Evolutionary conservation across 1,139 yeast species (phyloP), one percentile per base, ranked within the genome.

Genomic region (Citeromyces hawaiiensis): DNA sequence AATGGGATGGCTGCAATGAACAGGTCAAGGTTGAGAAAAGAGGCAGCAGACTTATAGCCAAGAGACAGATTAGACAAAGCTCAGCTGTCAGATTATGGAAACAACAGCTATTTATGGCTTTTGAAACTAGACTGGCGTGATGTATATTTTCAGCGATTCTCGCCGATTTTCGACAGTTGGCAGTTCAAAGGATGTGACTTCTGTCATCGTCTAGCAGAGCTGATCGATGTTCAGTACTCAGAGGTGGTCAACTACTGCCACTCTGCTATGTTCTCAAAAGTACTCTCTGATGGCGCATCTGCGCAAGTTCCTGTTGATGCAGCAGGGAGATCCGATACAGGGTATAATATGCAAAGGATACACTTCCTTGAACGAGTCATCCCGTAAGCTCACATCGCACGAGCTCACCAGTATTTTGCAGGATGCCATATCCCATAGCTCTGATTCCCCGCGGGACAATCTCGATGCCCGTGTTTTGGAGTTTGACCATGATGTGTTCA

Each of bases 391-490:
- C 18, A 70, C 83, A 4, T 66, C 88, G 3, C 79, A 77, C 45
- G 77, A 77, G 41, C 60, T 88, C 37, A 74, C 88, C 1, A 69
- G 73, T 27, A 61, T 82, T 4, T 59, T 88, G 39, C 75, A 71
- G 39, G 79, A 81, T 2, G 76, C 96, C 0, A 70, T 87, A 4
- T 63, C 71, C 11, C 64, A 66, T 17, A 78, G 94, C 0, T 75
- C 86, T 14, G 63, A 83, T 2, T 66, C 68, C 0, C 48, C 50
- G 4, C 57, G 54, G 19, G 63, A 68, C 38, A 62, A 86, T 39
- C 55, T 91, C 14, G 97, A 91, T 61, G 95, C 96, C 0, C 65
- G 96, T 37, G 68, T 88, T 38, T 65, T 87, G 39, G 88, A 76
- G 44, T 61, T 79, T 33, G 75, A 76, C 2, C 72, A 79, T 48